Percentiles rank a stretch among this genome's conserved stretches.
Evolutionary conservation across 2,329 filamentous ascomycete species (phyloP).

Genomic region (Colletotrichum plurivorum): DNA sequence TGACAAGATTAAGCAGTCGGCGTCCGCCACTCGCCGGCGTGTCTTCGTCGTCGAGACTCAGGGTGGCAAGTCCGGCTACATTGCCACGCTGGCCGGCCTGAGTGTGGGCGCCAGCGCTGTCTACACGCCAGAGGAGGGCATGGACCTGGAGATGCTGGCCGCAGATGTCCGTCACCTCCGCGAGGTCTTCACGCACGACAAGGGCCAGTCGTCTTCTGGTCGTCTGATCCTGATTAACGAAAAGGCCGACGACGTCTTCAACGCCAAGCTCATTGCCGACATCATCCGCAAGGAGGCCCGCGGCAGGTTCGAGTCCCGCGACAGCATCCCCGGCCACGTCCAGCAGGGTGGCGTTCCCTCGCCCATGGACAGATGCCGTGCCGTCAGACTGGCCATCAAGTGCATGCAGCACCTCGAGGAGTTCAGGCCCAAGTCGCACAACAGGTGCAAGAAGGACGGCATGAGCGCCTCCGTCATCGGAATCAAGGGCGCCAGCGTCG

Average conservation of each 20-base stretch:
- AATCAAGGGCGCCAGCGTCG: conserved; percentile 89
- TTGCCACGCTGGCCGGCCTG: conserved; percentile 91
- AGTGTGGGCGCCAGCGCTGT: conserved; percentile 93
- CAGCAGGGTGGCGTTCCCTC: conserved; percentile 95
- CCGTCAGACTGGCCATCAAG: conserved; percentile 92
- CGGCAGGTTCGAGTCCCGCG: conserved; percentile 91
- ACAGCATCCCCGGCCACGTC: conserved; percentile 93
- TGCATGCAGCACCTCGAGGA: conserved; percentile 92
- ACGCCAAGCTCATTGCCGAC: conserved; percentile 91
- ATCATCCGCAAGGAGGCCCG: conserved; percentile 96
- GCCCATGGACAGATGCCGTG: conserved; percentile 95
- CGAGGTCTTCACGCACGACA: conserved; percentile 86
- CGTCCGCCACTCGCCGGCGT: conserved; percentile 90
- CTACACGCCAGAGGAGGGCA: conserved; percentile 97
- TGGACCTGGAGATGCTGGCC: conserved; percentile 92
- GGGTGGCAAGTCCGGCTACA: conserved; percentile 93
- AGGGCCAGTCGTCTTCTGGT: conserved; percentile 89
- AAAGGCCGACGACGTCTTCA: conserved; percentile 91
- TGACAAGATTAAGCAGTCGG: conserved; percentile 97
- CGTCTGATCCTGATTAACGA: conserved; percentile 98
- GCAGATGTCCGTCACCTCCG: conserved; percentile 92
- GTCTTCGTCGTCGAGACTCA: conserved; percentile 99
- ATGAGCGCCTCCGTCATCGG: conserved; percentile 88
- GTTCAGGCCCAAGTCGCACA: conserved; percentile 76
- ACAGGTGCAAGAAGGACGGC: conserved; percentile 80